Evolutionary conservation across 805 yeast genomes (phyloP).

Genomic region (Lipomyces sp.): DNA sequence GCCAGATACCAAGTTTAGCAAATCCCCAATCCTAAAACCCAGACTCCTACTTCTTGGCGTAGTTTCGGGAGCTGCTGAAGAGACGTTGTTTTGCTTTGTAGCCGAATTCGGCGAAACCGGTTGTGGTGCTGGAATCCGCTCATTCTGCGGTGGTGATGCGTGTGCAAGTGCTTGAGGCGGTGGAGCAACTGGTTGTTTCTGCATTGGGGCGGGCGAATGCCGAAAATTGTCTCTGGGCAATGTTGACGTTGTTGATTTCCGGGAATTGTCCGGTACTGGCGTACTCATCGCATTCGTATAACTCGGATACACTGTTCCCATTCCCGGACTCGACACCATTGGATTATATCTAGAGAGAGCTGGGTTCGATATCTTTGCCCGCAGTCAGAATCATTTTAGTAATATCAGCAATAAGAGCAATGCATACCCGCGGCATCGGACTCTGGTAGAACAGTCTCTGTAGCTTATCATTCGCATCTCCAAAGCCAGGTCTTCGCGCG

Average conservation of each 20-base stretch:
- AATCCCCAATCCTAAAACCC: neutral
- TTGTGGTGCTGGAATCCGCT: neutral
- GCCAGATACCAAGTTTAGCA: neutral
- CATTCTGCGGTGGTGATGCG: neutral
- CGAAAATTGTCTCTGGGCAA: neutral
- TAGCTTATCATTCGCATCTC: constrained; percentile 12
- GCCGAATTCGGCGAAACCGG: neutral
- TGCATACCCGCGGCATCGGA: constrained; percentile 30
- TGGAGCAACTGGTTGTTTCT: neutral
- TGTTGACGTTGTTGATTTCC: neutral
- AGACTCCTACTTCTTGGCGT: neutral
- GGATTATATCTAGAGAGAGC: neutral
- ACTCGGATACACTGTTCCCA: neutral
- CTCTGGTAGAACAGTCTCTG: constrained; percentile 30
- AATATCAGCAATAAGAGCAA: neutral
- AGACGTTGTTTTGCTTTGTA: neutral
- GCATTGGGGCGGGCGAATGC: neutral
- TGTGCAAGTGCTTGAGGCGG: neutral
- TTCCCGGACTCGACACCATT: constrained; percentile 1
- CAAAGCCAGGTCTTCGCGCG: constrained; percentile 19
- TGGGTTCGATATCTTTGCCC: neutral
- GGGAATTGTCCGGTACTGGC: neutral
- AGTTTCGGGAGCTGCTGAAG: neutral
- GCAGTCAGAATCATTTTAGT: neutral
- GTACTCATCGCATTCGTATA: neutral